A percentile compares a stretch with the other conserved stretches of the same genome.
These are phyloP conservation scores for Fusarium chaquense DNA, from an alignment of 2,329 filamentous ascomycete species.

Conservation along the genomic window DNA sequence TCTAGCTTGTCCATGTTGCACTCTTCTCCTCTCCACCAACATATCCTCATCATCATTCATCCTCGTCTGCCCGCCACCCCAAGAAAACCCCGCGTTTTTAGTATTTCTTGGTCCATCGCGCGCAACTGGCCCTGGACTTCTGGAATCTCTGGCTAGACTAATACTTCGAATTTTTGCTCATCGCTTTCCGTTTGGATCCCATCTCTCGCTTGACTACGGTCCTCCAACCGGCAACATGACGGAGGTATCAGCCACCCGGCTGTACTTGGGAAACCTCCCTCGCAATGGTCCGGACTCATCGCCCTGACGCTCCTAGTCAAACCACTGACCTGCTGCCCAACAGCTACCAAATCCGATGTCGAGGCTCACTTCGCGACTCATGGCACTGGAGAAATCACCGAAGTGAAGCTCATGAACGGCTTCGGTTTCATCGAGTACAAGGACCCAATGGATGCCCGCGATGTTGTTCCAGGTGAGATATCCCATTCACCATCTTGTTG, in stretches of 20 bases:
- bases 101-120: constrained; percentile 41
- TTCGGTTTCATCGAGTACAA: constrained; percentile 99
- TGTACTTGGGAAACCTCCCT: constrained; percentile 98
- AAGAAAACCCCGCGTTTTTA: constrained; percentile 33
- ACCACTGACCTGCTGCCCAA: constrained; percentile 61
- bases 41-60: constrained; percentile 29
- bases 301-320: constrained; percentile 48
- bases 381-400: constrained; percentile 96
- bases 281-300: constrained; percentile 78
- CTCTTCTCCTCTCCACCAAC: constrained; percentile 46
- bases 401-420: constrained; percentile 99
- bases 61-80: constrained; percentile 22
- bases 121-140: constrained; percentile 45
- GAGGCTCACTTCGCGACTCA: constrained; percentile 95
- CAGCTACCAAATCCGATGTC: constrained; percentile 96
- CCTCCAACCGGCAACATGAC: constrained; percentile 68
- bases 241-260: constrained; percentile 92
- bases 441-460: constrained; percentile 96
- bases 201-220: constrained; percentile 24
- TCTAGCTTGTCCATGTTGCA: constrained; percentile 35
- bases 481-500: constrained; percentile 29
- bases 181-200: constrained; percentile 33
- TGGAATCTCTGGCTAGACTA: constrained; percentile 33
- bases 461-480: constrained; percentile 93
- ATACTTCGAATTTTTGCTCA: constrained; percentile 21